Base-by-base conservation (phyloP, 2,329 filamentous ascomycete genomes). In the Nothopassalora personata region DNA sequence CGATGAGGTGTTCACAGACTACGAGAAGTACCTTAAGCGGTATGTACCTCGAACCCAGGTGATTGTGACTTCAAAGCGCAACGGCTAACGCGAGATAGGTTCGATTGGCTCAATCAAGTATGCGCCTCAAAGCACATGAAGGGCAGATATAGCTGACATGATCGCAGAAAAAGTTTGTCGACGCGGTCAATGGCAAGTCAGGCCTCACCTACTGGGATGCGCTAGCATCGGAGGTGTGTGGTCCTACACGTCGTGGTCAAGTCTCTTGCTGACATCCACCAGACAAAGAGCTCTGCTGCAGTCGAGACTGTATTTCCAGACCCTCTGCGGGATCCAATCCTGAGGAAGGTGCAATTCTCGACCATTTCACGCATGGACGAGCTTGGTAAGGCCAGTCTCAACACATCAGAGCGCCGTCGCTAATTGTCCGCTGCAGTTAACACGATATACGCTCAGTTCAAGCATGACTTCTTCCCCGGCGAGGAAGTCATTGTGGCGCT, bases 41-140 rank as follows among this genome's bases (percentile, higher is more conserved):
- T 93, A 80, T 73, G 87, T 71, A 63, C 49, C 15, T 28, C 9
- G 7, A 50, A 27, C 50, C 9, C 10, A 18, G 19, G 18, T 27
- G 54, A 51, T 53, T 43, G 13, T 31, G 49, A 46, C 18, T 18
- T 34, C 47, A 46, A 45, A 13, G 54, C 18, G 52, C 27, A 39
- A 34, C 56, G 10, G 59, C 61, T 65, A 59, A 62, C 49, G 10
- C 34, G 30, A 19, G 48, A 30, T 67, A 95, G 91, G 60, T 87
- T 92, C 82, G 92, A 97, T 73, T 97, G 96, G 72, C 96, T 96
- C 73, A 91, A 89, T 67, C 90, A 95, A 84, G 90, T 90, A 79
- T 69, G 82, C 54, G 19, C n/a, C 34, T 36, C 15, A 54, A 33
- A 28, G 34, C 51, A 18, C n/a, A 10, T n/a, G 18, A 28, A n/a